Evolutionary conservation across 2,329 filamentous ascomycete genomes (phyloP), one percentile per base, ranked within the genome.

Genomic region (Clathrospora elynae): DNA sequence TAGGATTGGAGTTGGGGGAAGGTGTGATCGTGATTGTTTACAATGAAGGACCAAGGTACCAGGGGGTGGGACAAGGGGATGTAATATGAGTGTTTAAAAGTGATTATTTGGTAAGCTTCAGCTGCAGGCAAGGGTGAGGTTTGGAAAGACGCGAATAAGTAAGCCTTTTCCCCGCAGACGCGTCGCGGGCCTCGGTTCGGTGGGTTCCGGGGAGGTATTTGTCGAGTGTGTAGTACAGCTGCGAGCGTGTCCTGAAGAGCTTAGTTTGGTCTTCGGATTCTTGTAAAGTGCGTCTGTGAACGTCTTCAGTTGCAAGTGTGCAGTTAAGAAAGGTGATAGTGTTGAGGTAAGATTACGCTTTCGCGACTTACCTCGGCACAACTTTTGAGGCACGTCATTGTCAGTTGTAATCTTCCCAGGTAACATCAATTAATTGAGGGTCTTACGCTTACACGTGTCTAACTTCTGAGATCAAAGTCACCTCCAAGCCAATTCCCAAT

Each of bases 131-230:
- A 16, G 20, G 29, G 25, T 32, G 13, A 18, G 11, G 4, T 28
- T 18, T 40, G 44, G 40, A 49, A 45, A 45, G 42, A n/a, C n/a
- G n/a, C n/a, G n/a, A n/a, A n/a, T n/a, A n/a, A n/a, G n/a, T 46
- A 47, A 53, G 39, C 42, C n/a, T n/a, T 28, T 26, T 49, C 51
- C 43, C 48, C 48, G 41, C 48, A 46, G 24, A 34, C 35, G 41
- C 28, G 30, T 16, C 18, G 32, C 35, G 16, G 31, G 51, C 52
- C 52, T 55, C 49, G 52, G 52, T 43, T 48, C 46, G 42, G 46
- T 36, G 32, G 22, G 31, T 28, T 38, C 16, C 41, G 33, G 39
- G 17, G 40, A 7, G 32, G 7, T 7, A 22, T 28, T 42, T n/a
- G 36, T 33, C 20, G 18, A 31, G 40, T 28, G 20, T 23, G 20